Conservation (phyloP, 73 alveolate genomes). For the Paramecium pentaurelia region DNA sequence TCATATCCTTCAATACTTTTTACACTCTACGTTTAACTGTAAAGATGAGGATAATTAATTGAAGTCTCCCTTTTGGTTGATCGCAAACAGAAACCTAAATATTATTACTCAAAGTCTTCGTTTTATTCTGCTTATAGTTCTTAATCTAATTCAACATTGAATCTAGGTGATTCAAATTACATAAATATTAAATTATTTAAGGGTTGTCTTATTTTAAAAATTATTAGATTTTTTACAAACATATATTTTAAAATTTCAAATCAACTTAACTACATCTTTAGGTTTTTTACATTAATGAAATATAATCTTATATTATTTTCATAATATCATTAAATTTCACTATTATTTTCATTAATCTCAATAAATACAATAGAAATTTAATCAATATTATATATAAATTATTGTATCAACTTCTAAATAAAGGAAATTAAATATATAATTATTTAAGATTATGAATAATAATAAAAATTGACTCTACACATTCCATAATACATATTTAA, state of each 20-base stretch:
- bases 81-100: not conserved
- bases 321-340: not conserved
- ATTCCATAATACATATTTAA: not conserved
- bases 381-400: not conserved
- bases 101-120: not conserved
- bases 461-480: not conserved
- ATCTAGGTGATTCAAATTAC: not conserved
- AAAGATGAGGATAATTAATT: not conserved
- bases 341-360: too few relatives aligned
- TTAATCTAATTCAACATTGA: not conserved
- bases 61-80: not conserved
- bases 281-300: not conserved
- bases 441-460: not conserved
- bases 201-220: not conserved
- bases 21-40: not conserved
- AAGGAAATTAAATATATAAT: not conserved
- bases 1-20: not conserved
- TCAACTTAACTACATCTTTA: not conserved
- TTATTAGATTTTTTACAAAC: not conserved
- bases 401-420: too few relatives aligned
- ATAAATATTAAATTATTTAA: not conserved
- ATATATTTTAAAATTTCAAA: not conserved
- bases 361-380: too few relatives aligned
- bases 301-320: not conserved
- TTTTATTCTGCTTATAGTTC: constrained; percentile 2